Conservation (phyloP, 2,329 filamentous ascomycete genomes). For the Colletotrichum sp. region DNA sequence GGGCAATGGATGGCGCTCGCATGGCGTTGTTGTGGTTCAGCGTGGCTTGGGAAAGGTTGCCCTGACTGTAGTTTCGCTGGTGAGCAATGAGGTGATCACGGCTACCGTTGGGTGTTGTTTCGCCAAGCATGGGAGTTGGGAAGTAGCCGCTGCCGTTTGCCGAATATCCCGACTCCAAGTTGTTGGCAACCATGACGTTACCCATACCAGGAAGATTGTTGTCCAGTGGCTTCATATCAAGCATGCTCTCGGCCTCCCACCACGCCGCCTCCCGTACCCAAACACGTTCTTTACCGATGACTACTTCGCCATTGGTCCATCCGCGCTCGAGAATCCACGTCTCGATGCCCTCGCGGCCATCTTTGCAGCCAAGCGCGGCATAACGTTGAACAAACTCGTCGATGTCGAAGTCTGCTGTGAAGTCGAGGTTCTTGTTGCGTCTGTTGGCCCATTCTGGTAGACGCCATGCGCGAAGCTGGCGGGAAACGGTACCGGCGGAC, state of each 20-base stretch:
- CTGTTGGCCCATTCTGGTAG: constrained; percentile 96
- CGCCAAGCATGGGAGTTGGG: constrained; percentile 58
- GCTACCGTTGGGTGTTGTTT: constrained; percentile 68
- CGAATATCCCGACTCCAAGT: constrained; percentile 76
- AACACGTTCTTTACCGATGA: constrained; percentile 87
- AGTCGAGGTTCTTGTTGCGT: constrained; percentile 88
- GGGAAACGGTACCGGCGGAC: constrained; percentile 91
- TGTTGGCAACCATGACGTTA: constrained; percentile 48
- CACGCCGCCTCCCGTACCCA: constrained; percentile 95
- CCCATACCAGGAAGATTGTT: constrained; percentile 31
- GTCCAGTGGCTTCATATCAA: constrained; percentile 80
- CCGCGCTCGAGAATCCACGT: constrained; percentile 93
- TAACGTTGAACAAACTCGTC: constrained; percentile 92
- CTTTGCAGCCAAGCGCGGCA: constrained; percentile 80
- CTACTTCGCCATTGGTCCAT: constrained; percentile 97
- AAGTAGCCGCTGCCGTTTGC: constrained; percentile 73
- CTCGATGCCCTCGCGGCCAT: constrained; percentile 91
- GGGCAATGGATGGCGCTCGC: constrained; percentile 64
- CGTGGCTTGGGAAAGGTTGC: constrained; percentile 60
- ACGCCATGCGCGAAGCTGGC: constrained; percentile 91
- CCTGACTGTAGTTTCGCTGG: constrained; percentile 59
- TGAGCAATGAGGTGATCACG: constrained; percentile 72
- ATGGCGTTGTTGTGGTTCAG: constrained; percentile 43
- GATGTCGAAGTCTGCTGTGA: constrained; percentile 94
- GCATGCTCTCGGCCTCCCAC: constrained; percentile 98